Base-by-base conservation (phyloP, 1,284 basidiomycete genomes). In the Phlebopus sp. region DNA sequence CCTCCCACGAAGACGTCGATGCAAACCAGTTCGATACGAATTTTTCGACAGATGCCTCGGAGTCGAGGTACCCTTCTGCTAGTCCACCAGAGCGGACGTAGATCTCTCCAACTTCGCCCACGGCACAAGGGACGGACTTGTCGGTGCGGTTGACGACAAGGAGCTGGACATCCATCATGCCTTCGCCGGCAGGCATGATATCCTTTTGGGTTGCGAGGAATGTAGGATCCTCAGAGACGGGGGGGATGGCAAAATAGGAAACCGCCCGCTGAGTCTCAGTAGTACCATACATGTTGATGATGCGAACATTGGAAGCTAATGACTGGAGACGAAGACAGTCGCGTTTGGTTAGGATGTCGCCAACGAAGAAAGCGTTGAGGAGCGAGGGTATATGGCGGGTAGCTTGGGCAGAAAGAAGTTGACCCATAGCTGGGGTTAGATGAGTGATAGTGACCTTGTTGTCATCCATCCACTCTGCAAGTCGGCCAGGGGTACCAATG, bases 211-310 rank as follows among this genome's bases (percentile, higher is more conserved):
- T 93, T 29, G 87, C 82, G 37, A 99, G 78, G 78, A 97, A 99
- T 3, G 92, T 94, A 4, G 86, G 78, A 62, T 97, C 92, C 49
- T 80, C 77, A 31, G 85, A 82, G 18, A 97, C 81, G 42, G 89
- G 81, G 2, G 96, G 95, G 56, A 99, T 94, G 31, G 86, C 81
- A 68, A 97, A 98, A 73, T 99, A 99, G 32, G 94, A 97, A 10
- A 99, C 97, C 0, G 97, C 97, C 42, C 97, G 89, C 69, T 99
- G 97, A 4, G 97, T 99, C 71, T 99, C 97, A 19, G 97, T 99
- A 8, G 97, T 99, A 19, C 97, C 97, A 69, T 98, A 99, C 97
- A 99, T 99, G 77, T 99, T 99, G 70, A 99, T 88, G 68, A 99
- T 97, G 42, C 82, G 77, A 11, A 96, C 94, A 60, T 99, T 97